These are phyloP conservation scores for Kodamaea fukazawae DNA, from an alignment of 805 yeast genomes.

Conservation along the genomic window DNA sequence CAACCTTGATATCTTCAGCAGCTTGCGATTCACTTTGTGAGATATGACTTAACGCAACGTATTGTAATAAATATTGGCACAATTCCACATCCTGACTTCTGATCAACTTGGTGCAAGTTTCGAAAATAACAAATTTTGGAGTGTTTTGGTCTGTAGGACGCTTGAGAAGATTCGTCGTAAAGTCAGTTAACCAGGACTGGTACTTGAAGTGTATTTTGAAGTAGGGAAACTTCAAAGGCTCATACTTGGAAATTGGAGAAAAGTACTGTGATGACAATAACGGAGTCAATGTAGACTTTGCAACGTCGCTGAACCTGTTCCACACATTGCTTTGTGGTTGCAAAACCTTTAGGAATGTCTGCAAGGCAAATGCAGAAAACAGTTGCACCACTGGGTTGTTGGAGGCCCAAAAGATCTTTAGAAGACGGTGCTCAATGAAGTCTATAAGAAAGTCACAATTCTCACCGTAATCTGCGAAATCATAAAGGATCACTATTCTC, in stretches of 20 bases:
- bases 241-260: conserved; percentile 50
- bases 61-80: conserved; percentile 73
- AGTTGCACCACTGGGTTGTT: conserved; percentile 82
- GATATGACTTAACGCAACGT: conserved; percentile 64
- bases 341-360: conserved; percentile 70
- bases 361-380: conserved; percentile 84
- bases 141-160: conserved; percentile 23
- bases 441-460: conserved; percentile 60
- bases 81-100: conserved; percentile 68
- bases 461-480: conserved; percentile 62
- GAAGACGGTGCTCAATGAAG: conserved; percentile 66
- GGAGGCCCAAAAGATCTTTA: conserved; percentile 86
- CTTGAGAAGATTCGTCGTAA: conserved; percentile 66
- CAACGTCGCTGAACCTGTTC: conserved; percentile 60
- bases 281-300: conserved; percentile 74
- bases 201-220: conserved; percentile 55
- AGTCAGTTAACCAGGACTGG: conserved; percentile 67
- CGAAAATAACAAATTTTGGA: conserved; percentile 44
- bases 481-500: conserved; percentile 52
- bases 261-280: conserved; percentile 71
- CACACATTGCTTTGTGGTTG: conserved; percentile 48
- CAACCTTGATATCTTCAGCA: conserved; percentile 49
- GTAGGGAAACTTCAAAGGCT: conserved; percentile 58
- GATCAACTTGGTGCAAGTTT: conserved; percentile 60
- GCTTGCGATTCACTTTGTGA: conserved; percentile 41